These are phyloP conservation scores for Crucibulum laeve DNA, from an alignment of 768 basidiomycete genomes.

Conservation along the genomic window DNA sequence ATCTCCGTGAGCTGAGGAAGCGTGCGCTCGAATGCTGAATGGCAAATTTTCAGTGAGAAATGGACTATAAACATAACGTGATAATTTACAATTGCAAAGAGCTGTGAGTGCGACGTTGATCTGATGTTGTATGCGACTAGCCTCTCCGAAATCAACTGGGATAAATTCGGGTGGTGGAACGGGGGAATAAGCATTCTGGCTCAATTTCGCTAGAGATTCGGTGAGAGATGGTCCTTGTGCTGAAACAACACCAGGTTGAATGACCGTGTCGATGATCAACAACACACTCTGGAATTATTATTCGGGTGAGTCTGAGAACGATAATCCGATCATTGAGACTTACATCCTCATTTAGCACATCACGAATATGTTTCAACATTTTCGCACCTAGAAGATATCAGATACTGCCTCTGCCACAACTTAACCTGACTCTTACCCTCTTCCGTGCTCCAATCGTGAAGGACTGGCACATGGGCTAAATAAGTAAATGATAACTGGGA, in stretches of 20 bases:
- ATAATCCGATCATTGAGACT: conserved; percentile 1
- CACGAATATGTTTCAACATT: conserved; percentile 28
- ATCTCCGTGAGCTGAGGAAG: conserved; percentile 30
- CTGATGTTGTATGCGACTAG: conserved; percentile 30
- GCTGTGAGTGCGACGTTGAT: conserved; percentile 31
- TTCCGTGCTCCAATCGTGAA: conserved; percentile 34
- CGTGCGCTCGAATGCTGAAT: conserved; percentile 30
- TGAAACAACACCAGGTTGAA: conserved; percentile 28
- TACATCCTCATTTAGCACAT: conserved; percentile 29
- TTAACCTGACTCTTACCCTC: conserved; percentile 15
- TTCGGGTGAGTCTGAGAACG: neutral
- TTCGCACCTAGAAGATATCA: conserved; percentile 19
- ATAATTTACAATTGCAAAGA: conserved; percentile 25
- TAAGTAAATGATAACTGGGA: neutral
- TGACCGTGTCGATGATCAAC: conserved; percentile 31
- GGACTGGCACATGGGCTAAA: conserved; percentile 16
- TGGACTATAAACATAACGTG: neutral
- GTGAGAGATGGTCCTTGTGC: conserved; percentile 18
- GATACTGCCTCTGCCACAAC: neutral
- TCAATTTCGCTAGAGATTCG: conserved; percentile 22
- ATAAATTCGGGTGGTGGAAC: conserved; percentile 29
- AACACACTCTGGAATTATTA: conserved; percentile 22
- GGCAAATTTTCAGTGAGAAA: conserved; percentile 1
- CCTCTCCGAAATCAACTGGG: conserved; percentile 33
- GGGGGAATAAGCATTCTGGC: conserved; percentile 24